Evolutionary conservation across 371 early-diverging fungal genomes (phyloP), one percentile per base, ranked within the genome.

Genomic region (Polyrhizophydium stewartii): DNA sequence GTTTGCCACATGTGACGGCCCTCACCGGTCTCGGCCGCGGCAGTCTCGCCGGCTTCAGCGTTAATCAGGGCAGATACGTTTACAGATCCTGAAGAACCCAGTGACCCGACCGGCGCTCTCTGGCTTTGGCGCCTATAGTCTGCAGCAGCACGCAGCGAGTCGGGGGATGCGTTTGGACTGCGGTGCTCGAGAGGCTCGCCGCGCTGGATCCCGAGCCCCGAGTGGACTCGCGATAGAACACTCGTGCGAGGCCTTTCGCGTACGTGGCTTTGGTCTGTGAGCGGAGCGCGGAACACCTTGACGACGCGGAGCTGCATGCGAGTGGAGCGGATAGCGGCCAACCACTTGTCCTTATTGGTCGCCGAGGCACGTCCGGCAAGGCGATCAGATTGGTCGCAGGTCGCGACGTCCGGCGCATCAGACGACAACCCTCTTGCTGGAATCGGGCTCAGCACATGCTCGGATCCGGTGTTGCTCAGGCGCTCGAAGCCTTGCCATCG

Each of bases 221-320:
- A n/a, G n/a, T n/a, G n/a, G n/a, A n/a, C n/a, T n/a, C n/a, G n/a
- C n/a, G n/a, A n/a, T n/a, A n/a, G n/a, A n/a, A n/a, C n/a, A n/a
- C n/a, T n/a, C n/a, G n/a, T n/a, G n/a, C n/a, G n/a, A n/a, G n/a
- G n/a, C n/a, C n/a, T n/a, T n/a, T n/a, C n/a, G n/a, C n/a, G n/a
- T n/a, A n/a, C n/a, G n/a, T 13, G 53, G n/a, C 32, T 32, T 53
- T 2, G 6, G 2, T 30, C 53, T 5, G 53, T 12, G n/a, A 12
- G 6, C 35, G 53, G 53, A n/a, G 27, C 53, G 13, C 32, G 30
- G 35, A 53, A 53, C 32, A 32, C 5, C 30, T 35, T 35, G 35
- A 53, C 27, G 35, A 53, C 32, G 6, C 53, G 53, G 19, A 53
- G 53, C 35, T 53, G 53, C 9, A 53, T 25, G n/a, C 53, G 53